Evolutionary conservation across 2,329 filamentous ascomycete genomes (phyloP), one percentile per base, ranked within the genome.

Genomic region (Fusarium fujikuroi): DNA sequence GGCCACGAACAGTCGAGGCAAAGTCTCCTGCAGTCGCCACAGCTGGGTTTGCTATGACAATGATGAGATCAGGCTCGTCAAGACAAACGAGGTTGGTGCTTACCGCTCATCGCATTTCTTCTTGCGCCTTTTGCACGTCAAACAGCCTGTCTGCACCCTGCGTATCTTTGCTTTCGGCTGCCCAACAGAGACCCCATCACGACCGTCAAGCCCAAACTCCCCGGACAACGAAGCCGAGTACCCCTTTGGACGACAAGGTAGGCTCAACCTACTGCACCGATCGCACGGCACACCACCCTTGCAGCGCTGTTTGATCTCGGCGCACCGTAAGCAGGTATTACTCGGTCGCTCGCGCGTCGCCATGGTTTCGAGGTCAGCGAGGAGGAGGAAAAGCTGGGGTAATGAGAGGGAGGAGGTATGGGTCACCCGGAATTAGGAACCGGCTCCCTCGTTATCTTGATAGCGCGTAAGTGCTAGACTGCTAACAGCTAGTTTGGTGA

Each of bases 51-150:
- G 18, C 62, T 65, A 6, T 7, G 1, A 28, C 30, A 16, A 3
- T 16, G 7, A 23, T 64, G 19, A 64, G 61, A 32, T n/a, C 16
- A 7, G 2, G 11, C 6, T 32, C 23, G 14, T 5, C 23, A 2
- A n/a, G 12, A 15, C 21, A 5, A 32, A 9, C 7, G 6, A 43
- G 19, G 9, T n/a, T 3, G 11, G 2, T 11, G 32, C 62, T 54
- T 3, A 54, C 62, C 40, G 44, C 3, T 65, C 62, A 6, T 65
- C 62, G 12, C 62, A 65, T 7, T 65, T 65, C 37, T 65, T 65
- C 28, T 65, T 65, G 1, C 62, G 59, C 36, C 46, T 36, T 30
- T 65, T 65, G 2, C 62, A 65, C 3, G 62, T 65, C n/a, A 65
- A 23, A 16, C 62, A 65, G 3, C 62, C 62, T 0, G 62, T 65